Evolutionary conservation across 176 grass and related monocot species (phyloP), one percentile per base, ranked within the genome.

Genomic region (Themeda triandra): DNA sequence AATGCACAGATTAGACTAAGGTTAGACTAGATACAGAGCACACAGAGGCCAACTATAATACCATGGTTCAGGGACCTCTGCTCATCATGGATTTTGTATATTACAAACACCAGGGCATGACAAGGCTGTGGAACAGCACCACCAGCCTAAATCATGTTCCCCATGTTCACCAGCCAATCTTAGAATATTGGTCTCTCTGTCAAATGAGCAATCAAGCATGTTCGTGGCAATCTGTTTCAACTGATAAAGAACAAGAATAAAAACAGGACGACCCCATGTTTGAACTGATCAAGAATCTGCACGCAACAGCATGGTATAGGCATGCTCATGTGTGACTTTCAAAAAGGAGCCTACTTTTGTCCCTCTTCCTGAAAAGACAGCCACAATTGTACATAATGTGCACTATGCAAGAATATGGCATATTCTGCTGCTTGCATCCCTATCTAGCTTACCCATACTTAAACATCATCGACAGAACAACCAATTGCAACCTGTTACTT

Each of bases 131-230:
- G 59, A 56, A 56, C 60, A 36, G 59, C 88, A 78, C 59, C 80
- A 79, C 68, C 84, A 87, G 59, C 60, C 80, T 69, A 87, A 86
- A 87, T 83, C 84, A 90, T 87, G 80, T 84, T 39, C 56, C 80
- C 84, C 89, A 83, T 83, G 84, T 83, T 90, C 68, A 39, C 48
- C 75, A 80, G 60, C 80, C 84, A 80, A 83, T 74, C 80, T 51
- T 41, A 80, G 75, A 84, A 25, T 90, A 74, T 49, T 42, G 6
- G 40, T 27, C 27, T 41, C 75, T 51, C 75, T 87, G 75, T 66
- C 73, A 87, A 83, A 79, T 67, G 84, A 39, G 73, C 75, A 76
- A 85, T 70, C 84, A 63, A 83, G 48, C 89, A 76, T 87, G 77
- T 70, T 85, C 87, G 25, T 10, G 6, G 27, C 13, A 30, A 46